Base-by-base conservation (phyloP, 2,329 filamentous ascomycete species). In the Cryoendolithus antarcticus region DNA sequence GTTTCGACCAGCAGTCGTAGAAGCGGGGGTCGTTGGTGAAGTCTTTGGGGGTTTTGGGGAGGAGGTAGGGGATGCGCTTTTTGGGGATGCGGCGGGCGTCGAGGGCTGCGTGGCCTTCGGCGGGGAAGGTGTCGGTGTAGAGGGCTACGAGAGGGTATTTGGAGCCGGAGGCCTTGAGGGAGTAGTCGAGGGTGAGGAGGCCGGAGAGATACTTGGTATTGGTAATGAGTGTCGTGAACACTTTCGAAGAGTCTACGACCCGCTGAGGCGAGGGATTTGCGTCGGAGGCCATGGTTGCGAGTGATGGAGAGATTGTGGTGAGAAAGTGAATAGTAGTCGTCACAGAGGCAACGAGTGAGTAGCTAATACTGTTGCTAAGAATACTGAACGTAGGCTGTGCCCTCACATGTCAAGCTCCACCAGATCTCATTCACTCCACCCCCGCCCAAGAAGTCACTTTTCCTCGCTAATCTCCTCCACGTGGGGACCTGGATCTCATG, bases 1-100 rank as follows among this genome's bases (percentile, higher is more conserved):
- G 74, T 63, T 93, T 94, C 61, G 73, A 83, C 85, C 86, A 94
- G 69, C 81, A 86, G 61, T 93, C 84, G 62, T 85, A 80, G 70
- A 93, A 93, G 50, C 86, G 79, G 36, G 80, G 78, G 60, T 93
- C 86, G 44, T 82, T 74, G 52, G 67, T 72, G 65, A 77, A 93
- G 62, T 83, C 78, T 44, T 77, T 78, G 37, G 66, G 58, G 28
- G 69, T 61, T 2, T 71, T 71, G 2, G 86, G 84, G 8, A 82
- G 66, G 30, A 94, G 71, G 60, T 83, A 82, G 35, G 77, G 73
- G 51, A 93, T 77, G 51, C 69, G 73, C 60, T 82, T 76, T 43
- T 74, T 73, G 21, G 76, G 68, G 48, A 93, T 88, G 37, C 71
- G 69, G 47, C 86, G 78, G 5, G 69, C 69, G 13, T 75, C 68